These are phyloP conservation scores for Xylaria sp. DNA, from an alignment of 495 filamentous ascomycete genomes.

Conservation along the genomic window DNA sequence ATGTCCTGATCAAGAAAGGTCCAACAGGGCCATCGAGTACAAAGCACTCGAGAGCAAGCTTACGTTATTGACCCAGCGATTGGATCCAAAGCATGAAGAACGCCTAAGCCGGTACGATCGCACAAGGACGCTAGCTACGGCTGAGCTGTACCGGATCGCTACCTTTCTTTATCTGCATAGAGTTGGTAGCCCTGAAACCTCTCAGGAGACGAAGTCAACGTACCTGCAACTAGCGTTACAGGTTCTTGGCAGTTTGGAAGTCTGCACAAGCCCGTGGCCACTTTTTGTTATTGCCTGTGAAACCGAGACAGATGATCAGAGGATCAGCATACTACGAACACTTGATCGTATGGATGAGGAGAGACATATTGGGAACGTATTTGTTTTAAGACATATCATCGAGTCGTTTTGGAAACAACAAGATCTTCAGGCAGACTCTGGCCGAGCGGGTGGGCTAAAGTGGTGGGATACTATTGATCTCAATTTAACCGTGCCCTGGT, in stretches of 20 bases:
- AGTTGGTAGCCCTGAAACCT: constrained; percentile 34
- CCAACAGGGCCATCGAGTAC: constrained; percentile 35
- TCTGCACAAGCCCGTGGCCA: constrained; percentile 48
- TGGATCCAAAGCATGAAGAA: constrained; percentile 32
- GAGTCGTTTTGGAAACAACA: constrained; percentile 47
- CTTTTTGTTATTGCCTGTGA: constrained; percentile 48
- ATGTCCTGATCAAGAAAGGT: constrained; percentile 29
- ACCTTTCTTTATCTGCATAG: constrained; percentile 42
- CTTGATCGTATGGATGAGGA: constrained; percentile 43
- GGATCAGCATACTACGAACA: constrained; percentile 41
- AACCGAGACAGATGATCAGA: constrained; percentile 42
- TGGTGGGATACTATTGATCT: constrained; percentile 46
- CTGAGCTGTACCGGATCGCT: constrained; percentile 45
- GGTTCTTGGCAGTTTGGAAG: constrained; percentile 33
- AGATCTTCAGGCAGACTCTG: constrained; percentile 44
- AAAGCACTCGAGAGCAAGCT: constrained; percentile 35
- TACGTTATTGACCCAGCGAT: constrained; percentile 33
- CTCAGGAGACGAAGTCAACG: constrained; percentile 35
- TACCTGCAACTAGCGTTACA: constrained; percentile 40
- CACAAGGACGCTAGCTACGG: constrained; percentile 39
- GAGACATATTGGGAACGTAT: constrained; percentile 46
- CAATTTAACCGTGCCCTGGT: constrained; percentile 42
- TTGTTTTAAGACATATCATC: constrained; percentile 45
- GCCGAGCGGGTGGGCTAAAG: constrained; percentile 34
- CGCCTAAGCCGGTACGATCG: constrained; percentile 33